A percentile compares a stretch with the other conserved stretches of the same genome.
These are phyloP conservation scores for Dichomitus squalens DNA, from an alignment of 1,284 basidiomycete species.

Conservation along the genomic window DNA sequence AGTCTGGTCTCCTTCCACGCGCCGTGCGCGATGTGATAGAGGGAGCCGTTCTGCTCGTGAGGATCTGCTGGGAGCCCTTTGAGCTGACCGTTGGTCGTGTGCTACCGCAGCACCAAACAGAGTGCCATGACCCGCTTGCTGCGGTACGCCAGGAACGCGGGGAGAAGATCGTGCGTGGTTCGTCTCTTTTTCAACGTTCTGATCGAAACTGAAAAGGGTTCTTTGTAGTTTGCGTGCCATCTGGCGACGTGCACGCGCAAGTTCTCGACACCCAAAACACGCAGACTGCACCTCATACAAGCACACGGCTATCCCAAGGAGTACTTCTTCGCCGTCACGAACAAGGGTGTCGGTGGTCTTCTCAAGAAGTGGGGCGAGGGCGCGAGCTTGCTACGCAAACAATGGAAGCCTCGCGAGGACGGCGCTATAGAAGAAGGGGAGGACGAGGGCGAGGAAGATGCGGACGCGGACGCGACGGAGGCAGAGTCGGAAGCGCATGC, in stretches of 20 bases:
- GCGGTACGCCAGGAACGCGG: constrained; percentile 75
- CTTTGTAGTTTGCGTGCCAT: constrained; percentile 79
- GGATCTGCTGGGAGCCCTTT: no score
- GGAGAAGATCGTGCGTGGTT: constrained; percentile 79
- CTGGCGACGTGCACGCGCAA: constrained; percentile 60
- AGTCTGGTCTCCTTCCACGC: no score
- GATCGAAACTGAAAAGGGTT: background rate
- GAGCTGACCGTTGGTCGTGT: background rate
- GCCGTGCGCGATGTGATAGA: background rate
- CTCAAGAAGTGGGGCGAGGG: constrained; percentile 79
- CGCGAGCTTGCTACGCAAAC: constrained; percentile 69
- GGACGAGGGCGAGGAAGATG: constrained; percentile 31
- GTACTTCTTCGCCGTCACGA: constrained; percentile 87
- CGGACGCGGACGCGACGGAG: constrained; percentile 27
- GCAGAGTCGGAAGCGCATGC: background rate
- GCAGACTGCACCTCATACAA: constrained; percentile 81
- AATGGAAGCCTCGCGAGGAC: constrained; percentile 59
- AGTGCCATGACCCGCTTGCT: constrained; percentile 85
- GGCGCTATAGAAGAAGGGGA: constrained; percentile 28
- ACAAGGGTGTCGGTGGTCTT: constrained; percentile 82
- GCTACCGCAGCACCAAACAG: constrained; percentile 72
- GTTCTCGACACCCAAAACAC: constrained; percentile 78
- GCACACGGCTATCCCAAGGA: constrained; percentile 83
- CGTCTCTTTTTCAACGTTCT: constrained; percentile 1
- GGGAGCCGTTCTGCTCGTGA: no score